Evolutionary conservation across 2,329 filamentous ascomycete species (phyloP), one percentile per base, ranked within the genome.

Genomic region (Nemania diffusa): DNA sequence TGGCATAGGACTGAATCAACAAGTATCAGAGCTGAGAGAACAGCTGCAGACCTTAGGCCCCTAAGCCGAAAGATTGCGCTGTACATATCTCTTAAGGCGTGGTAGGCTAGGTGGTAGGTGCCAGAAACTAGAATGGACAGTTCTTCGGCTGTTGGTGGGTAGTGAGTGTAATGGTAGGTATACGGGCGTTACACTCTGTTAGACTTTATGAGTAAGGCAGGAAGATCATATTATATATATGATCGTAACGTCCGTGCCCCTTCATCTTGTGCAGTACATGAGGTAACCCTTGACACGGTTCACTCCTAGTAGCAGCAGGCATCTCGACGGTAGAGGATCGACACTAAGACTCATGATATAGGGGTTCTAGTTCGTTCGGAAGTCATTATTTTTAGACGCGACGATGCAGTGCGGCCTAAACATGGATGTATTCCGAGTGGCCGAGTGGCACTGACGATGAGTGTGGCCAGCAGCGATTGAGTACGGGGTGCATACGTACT

Each of bases 1-100:
- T 55, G 50, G 44, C 34, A 27, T 7, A 55, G 32, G 11, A 17
- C 32, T 15, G 24, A 44, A 32, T 46, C 34, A 20, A 44, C 26
- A 55, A 62, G 15, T 2, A 46, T 11, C 22, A 55, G 50, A 22
- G 37, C 48, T 37, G 44, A 24, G 24, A 62, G 50, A 44, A 62
- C 9, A 7, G n/a, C 55, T 26, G 37, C 55, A 29, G 24, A 20
- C 55, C n/a, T 46, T 17, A 57, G 46, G 55, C 55, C 55, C 2
- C 24, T 32, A 6, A 57, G 40, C 24, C 55, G 37, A 57, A 17
- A 46, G 26, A 29, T 11, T 32, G 26, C 24, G 37, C 40, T n/a
- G 55, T 32, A 57, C 55, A 57, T 57, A 6, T 46, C 20, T 20
- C 20, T 22, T 46, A 13, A 15, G 20, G 20, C 15, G 42, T 20